Evolutionary conservation across 202 grass and related monocot genomes (phyloP).

Genomic region (Schoenoplectus tabernaemontani): DNA sequence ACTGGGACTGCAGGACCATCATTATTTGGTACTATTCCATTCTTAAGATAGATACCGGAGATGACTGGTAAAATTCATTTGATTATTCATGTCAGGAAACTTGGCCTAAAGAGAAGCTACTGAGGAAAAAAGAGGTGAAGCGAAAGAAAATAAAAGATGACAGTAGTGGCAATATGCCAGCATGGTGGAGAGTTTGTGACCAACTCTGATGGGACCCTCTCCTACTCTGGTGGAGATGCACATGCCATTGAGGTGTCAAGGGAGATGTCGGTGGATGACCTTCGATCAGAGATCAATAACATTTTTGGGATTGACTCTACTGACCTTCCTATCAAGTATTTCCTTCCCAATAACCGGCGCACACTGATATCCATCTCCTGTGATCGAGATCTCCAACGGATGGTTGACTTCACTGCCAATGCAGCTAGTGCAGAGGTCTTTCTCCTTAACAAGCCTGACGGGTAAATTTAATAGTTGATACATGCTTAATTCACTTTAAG

Average conservation of each 20-base stretch:
- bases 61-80: neutral
- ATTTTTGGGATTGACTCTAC: constrained; percentile 70
- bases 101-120: neutral
- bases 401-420: constrained; percentile 90
- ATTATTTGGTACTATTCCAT: neutral
- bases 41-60: neutral
- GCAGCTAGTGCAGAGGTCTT: constrained; percentile 63
- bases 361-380: constrained; percentile 86
- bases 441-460: constrained; percentile 83
- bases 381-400: constrained; percentile 88
- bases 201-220: constrained; percentile 55
- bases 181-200: constrained; percentile 83
- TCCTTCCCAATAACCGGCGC: constrained; percentile 75
- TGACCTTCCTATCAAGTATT: constrained; percentile 82
- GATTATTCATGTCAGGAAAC: constrained; percentile 1
- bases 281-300: constrained; percentile 69
- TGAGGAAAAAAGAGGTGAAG: constrained; percentile 12
- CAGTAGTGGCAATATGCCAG: constrained; percentile 84
- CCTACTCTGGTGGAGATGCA: constrained; percentile 87
- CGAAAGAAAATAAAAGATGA: constrained; percentile 32
- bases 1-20: neutral
- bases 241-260: constrained; percentile 59
- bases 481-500: constrained; percentile 13
- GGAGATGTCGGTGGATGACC: constrained; percentile 60
- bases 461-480: constrained; percentile 17